Base-by-base conservation (phyloP, 192 early-diverging fungal species). In the Backusella psychrophila region DNA sequence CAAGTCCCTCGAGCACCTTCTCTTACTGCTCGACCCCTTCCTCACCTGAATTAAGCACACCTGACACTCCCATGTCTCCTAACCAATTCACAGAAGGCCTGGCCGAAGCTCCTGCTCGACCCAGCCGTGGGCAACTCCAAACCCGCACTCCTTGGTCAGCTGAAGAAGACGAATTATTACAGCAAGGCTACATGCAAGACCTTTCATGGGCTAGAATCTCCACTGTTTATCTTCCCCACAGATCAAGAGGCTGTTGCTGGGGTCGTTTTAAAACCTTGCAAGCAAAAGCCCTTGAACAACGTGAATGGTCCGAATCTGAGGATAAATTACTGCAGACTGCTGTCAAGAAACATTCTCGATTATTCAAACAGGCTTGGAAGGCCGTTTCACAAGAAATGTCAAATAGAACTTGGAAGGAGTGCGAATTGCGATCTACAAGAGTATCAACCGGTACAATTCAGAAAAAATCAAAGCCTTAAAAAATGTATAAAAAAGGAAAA, bases 321-420 rank as follows among this genome's bases (percentile, higher is more conserved):
- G 77, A 78, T 69, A 41, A 36, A 12, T 52, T 73, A 4, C 34
- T 78, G 21, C 34, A 66, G 26, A 29, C 65, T 15, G 77, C 77
- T 1, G 39, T 78, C 7, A 73, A 69, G 49, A 78, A 78, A 66
- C 77, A 78, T 12, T 44, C 77, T 29, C 44, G 39, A 3, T 33
- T 78, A 46, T 78, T 78, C 26, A 78, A 78, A 49, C 77, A 78
- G 35, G 77, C 72, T 69, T 78, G 77, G 77, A 78, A 63, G 41
- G 41, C 77, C 0, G 77, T 78, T 19, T 72, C 72, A 33, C 34
- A 26, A 26, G 77, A 78, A 56, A 41, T 78, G 41, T 21, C 63
- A 21, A 46, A 78, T 15, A 59, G 77, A 53, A 52, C 59, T 7
- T 78, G 77, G 77, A 72, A 66, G 23, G 77, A 78, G 53, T 78